Base-by-base conservation (phyloP, 192 early-diverging fungal genomes). In the Coemansia sp. region DNA sequence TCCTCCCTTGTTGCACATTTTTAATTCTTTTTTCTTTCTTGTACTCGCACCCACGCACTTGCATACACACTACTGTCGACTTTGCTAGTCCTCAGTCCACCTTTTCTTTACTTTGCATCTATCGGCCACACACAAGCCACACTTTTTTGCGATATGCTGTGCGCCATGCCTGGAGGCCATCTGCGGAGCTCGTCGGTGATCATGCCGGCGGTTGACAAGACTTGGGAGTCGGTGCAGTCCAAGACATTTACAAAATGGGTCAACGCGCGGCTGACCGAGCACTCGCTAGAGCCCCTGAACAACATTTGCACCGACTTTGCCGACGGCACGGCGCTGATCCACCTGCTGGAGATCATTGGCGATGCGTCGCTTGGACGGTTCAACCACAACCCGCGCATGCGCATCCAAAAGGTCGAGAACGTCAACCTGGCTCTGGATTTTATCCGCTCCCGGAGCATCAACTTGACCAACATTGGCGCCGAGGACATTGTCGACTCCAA, bases 401-500 rank as follows among this genome's bases (percentile, higher is more conserved):
- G 93, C 29, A 91, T 98, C 63, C 95, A 98, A 65, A 90, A 88
- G 52, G 85, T 96, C 36, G 95, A 98, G 60, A 98, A 98, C 73
- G 83, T 90, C 30, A 95, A 95, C 81, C 90, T 88, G 70, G 90
- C 93, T 14, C 79, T 98, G 31, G 91, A 92, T 53, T 98, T 93
- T 68, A 93, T 98, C 60, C 86, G 87, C 30, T 81, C 81, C 18
- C 83, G 93, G 47, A 88, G 87, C 37, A 88, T 98, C 37, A 70
- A 80, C 22, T 75, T 98, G 29, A 96, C 92, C 46, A 98, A 98
- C 72, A 96, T 96, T 81, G 95, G 95, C 26, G 88, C 92, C 48
- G 95, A 97, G 67, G 95, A 98, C 81, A 97, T 98, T 65, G 93
- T 95, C 17, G 92, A 96, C 66, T 71, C 80, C 6, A 96, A 95